phyloP scores from a whole-genome alignment of 2,329 filamentous ascomycete species.

The Phialophora macrospora region DNA sequence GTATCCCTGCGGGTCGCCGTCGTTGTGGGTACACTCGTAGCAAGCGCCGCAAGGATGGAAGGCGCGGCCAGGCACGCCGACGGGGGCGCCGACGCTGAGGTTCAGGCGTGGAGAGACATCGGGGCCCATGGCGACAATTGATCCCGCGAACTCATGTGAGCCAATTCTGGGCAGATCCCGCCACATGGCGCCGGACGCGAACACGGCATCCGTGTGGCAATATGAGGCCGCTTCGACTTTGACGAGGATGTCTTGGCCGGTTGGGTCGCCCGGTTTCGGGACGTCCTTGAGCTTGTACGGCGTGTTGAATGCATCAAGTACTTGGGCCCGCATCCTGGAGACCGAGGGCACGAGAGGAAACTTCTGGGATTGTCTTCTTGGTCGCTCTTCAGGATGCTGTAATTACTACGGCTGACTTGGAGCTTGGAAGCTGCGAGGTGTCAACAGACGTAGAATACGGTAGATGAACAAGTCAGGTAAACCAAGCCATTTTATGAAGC shows the following conservation, averaged over 20 bases:
- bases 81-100: conserved; percentile 12
- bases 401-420: too few relatives aligned
- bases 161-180: conserved; percentile 49
- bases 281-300: conserved; percentile 26
- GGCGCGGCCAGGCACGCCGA: conserved; percentile 24
- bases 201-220: conserved; percentile 51
- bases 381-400: too few relatives aligned
- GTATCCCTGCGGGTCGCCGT: conserved; percentile 20
- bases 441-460: too few relatives aligned
- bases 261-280: neutral
- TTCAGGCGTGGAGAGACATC: conserved; percentile 3
- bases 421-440: too few relatives aligned
- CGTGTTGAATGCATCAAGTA: conserved; percentile 30
- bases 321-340: conserved; percentile 28
- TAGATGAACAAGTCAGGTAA: too few relatives aligned
- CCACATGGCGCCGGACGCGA: conserved; percentile 46
- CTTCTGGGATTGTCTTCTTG: too few relatives aligned
- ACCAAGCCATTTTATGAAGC: neutral
- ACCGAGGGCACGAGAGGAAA: too few relatives aligned
- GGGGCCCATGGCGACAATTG: conserved; percentile 42
- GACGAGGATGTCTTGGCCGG: conserved; percentile 14
- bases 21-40: conserved; percentile 43
- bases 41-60: conserved; percentile 21
- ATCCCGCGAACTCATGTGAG: conserved; percentile 54
- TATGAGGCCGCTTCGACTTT: conserved; percentile 53